Conservation (phyloP, 2,329 filamentous ascomycete species). For the Pseudogymnoascus sp. region DNA sequence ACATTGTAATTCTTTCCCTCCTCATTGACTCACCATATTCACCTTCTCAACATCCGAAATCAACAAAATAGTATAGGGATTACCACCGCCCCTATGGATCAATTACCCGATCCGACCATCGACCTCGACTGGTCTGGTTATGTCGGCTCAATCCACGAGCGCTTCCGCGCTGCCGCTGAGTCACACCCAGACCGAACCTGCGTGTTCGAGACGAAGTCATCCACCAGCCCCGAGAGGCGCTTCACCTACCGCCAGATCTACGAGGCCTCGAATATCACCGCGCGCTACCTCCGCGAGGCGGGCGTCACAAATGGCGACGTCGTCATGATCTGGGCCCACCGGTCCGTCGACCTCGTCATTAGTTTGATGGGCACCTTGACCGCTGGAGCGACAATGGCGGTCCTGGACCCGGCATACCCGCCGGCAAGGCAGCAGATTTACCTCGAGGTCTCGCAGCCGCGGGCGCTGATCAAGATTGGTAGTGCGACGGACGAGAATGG, state of each 20-base stretch:
- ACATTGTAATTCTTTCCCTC: neutral
- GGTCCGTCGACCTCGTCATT: slow-evolving; percentile 70
- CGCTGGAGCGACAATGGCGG: slow-evolving; percentile 46
- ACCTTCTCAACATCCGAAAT: neutral
- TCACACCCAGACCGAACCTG: slow-evolving; percentile 60
- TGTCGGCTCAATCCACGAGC: slow-evolving; percentile 53
- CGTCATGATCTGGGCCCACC: slow-evolving; percentile 86
- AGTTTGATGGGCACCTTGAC: slow-evolving; percentile 72
- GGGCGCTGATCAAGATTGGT: slow-evolving; percentile 65
- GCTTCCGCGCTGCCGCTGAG: slow-evolving; percentile 53
- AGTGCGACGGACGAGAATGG: slow-evolving; percentile 65
- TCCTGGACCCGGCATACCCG: slow-evolving; percentile 78
- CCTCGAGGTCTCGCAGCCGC: slow-evolving; percentile 71
- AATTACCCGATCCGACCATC: slow-evolving; percentile 48
- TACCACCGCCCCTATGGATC: slow-evolving; percentile 12
- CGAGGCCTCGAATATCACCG: slow-evolving; percentile 73
- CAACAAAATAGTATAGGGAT: slow-evolving; percentile 4
- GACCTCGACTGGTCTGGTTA: slow-evolving; percentile 56
- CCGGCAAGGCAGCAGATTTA: slow-evolving; percentile 76
- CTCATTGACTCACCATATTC: neutral
- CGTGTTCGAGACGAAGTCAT: slow-evolving; percentile 58
- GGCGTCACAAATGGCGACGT: slow-evolving; percentile 77
- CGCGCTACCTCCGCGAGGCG: slow-evolving; percentile 68
- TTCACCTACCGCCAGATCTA: slow-evolving; percentile 86
- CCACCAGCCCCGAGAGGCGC: slow-evolving; percentile 47